Evolutionary conservation across 768 basidiomycete genomes (phyloP), one percentile per base, ranked within the genome.

Genomic region (Termitomyces sp.): DNA sequence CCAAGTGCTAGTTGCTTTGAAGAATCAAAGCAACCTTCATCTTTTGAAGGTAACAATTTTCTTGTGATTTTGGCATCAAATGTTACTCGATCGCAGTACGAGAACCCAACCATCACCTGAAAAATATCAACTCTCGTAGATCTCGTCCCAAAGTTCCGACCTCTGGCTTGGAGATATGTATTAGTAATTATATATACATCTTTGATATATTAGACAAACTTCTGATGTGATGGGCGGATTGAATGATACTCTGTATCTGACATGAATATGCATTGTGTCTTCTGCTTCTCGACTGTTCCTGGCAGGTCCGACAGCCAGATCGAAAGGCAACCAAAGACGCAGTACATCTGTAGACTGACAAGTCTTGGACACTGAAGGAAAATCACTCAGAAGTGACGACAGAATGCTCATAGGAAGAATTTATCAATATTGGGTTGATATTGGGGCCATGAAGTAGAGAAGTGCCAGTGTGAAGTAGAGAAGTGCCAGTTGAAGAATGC

Each of bases 221-320:
- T n/a, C n/a, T n/a, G 43, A 26, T 56, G 22, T 37, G 54, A 53
- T n/a, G 19, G 55, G 42, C 51, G 43, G 43, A 35, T 46, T 21
- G 45, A 56, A 55, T 53, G 58, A 53, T 55, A 30, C 24, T 28
- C n/a, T 12, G 34, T 34, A 17, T 46, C 9, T 32, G 15, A 19
- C 24, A 48, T 19, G 34, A 5, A 37, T 41, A 12, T 30, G 28
- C 17, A n/a, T n/a, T n/a, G n/a, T 14, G 45, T 14, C 30, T 14
- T 34, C 11, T 10, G 2, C 19, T 28, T 12, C 19, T 42, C 17
- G 38, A 55, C 15, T 22, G 28, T 53, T 49, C 51, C 52, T 49
- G 32, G 22, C 38, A 38, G 17, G 15, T 40, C 43, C 38, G 5
- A 15, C n/a, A 14, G 26, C 10, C 28, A 22, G 42, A 41, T 24